Evolutionary conservation across 192 early-diverging fungal species (phyloP).

Genomic region (Backusella luteola): DNA sequence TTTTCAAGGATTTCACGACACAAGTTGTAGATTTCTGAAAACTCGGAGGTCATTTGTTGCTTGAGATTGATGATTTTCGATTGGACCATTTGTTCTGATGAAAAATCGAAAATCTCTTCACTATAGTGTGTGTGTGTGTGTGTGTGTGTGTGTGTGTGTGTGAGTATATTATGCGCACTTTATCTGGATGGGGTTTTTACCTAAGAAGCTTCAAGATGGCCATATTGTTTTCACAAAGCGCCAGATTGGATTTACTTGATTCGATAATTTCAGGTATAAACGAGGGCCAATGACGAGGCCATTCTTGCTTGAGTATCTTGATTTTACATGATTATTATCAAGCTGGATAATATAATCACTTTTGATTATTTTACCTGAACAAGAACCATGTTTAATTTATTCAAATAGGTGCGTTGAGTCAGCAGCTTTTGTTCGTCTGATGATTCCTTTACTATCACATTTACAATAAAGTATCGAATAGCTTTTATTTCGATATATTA

Average conservation of each 20-base stretch:
- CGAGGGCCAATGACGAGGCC: constrained; percentile 98
- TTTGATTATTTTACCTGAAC: constrained; percentile 72
- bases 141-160: background rate
- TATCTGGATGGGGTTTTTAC: constrained; percentile 34
- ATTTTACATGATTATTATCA: background rate
- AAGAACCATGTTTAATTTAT: constrained; percentile 94
- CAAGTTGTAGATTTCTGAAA: constrained; percentile 91
- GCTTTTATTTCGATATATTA: constrained; percentile 42
- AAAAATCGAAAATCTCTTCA: constrained; percentile 99
- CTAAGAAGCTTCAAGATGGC: constrained; percentile 96
- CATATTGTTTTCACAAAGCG: constrained; percentile 99
- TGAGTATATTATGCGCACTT: too few species aligned
- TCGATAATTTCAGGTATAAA: constrained; percentile 98
- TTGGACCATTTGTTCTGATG: constrained; percentile 97
- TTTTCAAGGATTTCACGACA: constrained; percentile 93
- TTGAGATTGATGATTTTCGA: constrained; percentile 92
- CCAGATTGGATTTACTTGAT: constrained; percentile 86
- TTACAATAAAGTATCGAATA: constrained; percentile 95
- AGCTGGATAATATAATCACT: background rate
- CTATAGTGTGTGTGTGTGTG: constrained; percentile 41
- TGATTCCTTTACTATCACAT: constrained; percentile 86
- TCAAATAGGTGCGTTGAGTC: constrained; percentile 76
- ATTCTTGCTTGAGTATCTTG: constrained; percentile 89
- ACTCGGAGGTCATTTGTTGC: constrained; percentile 92
- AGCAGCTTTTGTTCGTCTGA: constrained; percentile 79